These are phyloP conservation scores for Solanum pinnatisectum DNA, from an alignment of 257 asterid genomes.

Conservation along the genomic window DNA sequence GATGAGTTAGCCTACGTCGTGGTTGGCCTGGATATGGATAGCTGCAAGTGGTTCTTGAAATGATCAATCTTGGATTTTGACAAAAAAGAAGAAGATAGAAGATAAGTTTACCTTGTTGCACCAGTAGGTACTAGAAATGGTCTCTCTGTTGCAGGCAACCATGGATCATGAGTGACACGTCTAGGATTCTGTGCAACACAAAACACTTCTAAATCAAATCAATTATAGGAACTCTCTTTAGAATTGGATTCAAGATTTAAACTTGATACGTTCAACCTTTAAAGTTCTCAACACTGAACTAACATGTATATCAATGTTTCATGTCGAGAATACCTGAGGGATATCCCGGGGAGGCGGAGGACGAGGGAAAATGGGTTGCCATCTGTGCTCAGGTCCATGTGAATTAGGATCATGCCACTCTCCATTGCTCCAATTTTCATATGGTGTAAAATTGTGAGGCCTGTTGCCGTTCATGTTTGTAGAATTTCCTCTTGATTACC, in stretches of 20 bases:
- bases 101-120: conserved; percentile 21
- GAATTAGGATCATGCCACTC: neutral
- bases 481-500: neutral
- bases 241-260: neutral
- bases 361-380: neutral
- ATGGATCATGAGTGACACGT: conserved; percentile 24
- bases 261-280: neutral
- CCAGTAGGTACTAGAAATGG: conserved; percentile 13
- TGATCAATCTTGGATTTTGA: neutral
- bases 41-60: neutral
- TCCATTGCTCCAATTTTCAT: neutral
- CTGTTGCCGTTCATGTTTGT: neutral
- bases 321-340: neutral
- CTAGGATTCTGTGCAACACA: conserved; percentile 26
- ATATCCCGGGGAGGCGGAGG: neutral
- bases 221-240: neutral
- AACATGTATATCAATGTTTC: neutral
- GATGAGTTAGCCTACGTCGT: neutral
- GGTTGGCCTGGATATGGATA: conserved; percentile 35
- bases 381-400: neutral
- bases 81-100: neutral
- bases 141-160: conserved; percentile 30
- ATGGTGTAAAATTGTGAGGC: neutral
- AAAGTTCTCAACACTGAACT: neutral
- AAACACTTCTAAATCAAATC: neutral